Evolutionary conservation across 2,329 filamentous ascomycete genomes (phyloP).

Genomic region (Epicoccum sorghinum): DNA sequence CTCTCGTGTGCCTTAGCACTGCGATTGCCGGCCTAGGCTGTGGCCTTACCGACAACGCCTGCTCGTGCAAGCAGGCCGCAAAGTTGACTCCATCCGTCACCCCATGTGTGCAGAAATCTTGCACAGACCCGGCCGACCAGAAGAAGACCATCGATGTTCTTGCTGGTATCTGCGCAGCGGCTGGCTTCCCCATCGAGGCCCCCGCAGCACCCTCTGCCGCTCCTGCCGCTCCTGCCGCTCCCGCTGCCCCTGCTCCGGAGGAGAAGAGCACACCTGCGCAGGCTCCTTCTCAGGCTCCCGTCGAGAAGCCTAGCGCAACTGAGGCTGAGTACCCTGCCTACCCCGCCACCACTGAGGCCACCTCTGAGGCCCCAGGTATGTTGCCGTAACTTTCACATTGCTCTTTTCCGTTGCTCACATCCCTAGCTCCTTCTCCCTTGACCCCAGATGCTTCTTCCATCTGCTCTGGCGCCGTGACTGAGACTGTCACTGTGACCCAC

Average conservation of each 20-base stretch:
- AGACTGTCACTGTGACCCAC: conserved; percentile 7
- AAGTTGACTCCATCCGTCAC: conserved; percentile 46
- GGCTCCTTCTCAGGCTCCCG: background rate
- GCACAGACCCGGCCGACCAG: conserved; percentile 45
- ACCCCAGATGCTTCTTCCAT: background rate
- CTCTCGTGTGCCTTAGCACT: conserved; percentile 38
- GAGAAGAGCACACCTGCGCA: too few species aligned
- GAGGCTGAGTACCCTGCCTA: conserved; percentile 5
- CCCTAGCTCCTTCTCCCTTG: too few species aligned
- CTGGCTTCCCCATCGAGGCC: conserved; percentile 29
- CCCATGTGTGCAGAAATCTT: conserved; percentile 52
- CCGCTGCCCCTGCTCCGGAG: background rate
- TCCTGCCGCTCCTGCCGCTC: background rate
- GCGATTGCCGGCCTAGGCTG: conserved; percentile 47
- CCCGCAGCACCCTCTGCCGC: conserved; percentile 1
- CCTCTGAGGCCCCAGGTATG: background rate
- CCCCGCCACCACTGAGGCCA: background rate
- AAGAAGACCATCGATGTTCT: conserved; percentile 30
- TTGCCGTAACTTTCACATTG: too few species aligned
- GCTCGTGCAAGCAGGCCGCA: conserved; percentile 54
- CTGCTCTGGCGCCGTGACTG: background rate
- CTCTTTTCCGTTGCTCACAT: too few species aligned
- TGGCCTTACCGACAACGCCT: conserved; percentile 52
- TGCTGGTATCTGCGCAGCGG: conserved; percentile 33
- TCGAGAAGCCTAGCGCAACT: background rate